These are phyloP conservation scores for Leishmania major DNA, from an alignment of 208 protist genomes.

Conservation along the genomic window DNA sequence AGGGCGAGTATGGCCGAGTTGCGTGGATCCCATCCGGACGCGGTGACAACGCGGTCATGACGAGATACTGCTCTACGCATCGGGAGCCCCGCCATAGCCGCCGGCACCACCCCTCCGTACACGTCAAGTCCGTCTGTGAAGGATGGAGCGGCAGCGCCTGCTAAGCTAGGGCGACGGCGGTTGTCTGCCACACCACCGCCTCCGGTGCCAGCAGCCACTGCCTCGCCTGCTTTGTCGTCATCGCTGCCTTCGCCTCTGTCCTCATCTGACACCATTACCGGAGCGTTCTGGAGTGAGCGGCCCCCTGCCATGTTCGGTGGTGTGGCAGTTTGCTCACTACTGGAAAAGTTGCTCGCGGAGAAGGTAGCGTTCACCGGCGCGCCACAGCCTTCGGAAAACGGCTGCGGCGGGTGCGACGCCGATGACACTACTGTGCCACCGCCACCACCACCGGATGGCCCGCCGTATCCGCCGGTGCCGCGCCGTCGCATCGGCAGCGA, in stretches of 20 bases:
- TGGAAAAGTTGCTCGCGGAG: slow-evolving; percentile 10
- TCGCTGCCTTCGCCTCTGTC: slow-evolving; percentile 8
- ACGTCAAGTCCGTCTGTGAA: slow-evolving; percentile 18
- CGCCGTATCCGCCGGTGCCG: not conserved
- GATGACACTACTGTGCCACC: slow-evolving; percentile 9
- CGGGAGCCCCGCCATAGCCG: slow-evolving; percentile 16
- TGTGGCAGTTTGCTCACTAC: slow-evolving; percentile 19
- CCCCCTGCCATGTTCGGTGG: slow-evolving; percentile 15
- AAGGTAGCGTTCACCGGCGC: slow-evolving; percentile 16
- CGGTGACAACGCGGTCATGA: slow-evolving; percentile 34
- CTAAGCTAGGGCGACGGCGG: slow-evolving; percentile 1
- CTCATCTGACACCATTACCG: slow-evolving; percentile 7
- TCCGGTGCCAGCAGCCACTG: not conserved
- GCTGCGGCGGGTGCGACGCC: slow-evolving; percentile 6
- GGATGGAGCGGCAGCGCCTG: not conserved
- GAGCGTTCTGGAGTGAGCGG: not conserved
- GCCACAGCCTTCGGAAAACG: slow-evolving; percentile 7
- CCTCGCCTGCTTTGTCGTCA: slow-evolving; percentile 6
- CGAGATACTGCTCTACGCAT: not conserved
- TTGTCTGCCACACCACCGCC: slow-evolving; percentile 1
- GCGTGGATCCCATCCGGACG: slow-evolving; percentile 66
- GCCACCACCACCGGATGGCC: not conserved
- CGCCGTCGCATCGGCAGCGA: slow-evolving; percentile 9
- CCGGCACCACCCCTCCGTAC: not conserved
- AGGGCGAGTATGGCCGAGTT: slow-evolving; percentile 60